Conservation (phyloP, 2,329 filamentous ascomycete species). For the Coniella lustricola region DNA sequence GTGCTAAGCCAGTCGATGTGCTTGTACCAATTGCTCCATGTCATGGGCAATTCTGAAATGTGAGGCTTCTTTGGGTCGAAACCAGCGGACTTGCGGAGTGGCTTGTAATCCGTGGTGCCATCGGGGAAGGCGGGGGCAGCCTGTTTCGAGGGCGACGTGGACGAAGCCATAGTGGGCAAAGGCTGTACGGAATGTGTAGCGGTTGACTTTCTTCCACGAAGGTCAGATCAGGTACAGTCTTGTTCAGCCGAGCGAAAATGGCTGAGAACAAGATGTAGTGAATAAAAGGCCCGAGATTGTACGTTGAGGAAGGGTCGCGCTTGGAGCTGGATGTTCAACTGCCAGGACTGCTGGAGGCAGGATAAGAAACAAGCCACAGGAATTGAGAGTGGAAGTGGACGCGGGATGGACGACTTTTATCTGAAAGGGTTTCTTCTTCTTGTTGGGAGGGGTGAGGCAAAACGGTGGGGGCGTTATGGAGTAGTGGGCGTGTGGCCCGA, state of each 20-base stretch:
- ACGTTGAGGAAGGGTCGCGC: too few relatives aligned
- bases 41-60: constrained; percentile 77
- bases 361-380: neutral
- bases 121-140: constrained; percentile 40
- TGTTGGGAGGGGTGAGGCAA: constrained; percentile 3
- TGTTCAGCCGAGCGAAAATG: neutral
- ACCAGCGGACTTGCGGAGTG: constrained; percentile 32
- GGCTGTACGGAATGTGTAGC: neutral
- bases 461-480: constrained; percentile 1
- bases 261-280: neutral
- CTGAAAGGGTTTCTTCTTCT: constrained; percentile 3
- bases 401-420: neutral
- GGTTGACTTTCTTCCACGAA: constrained; percentile 2
- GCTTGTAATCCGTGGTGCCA: constrained; percentile 50
- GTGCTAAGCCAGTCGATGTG: constrained; percentile 94
- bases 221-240: neutral
- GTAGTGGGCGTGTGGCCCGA: neutral
- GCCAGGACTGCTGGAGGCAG: neutral
- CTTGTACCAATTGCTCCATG: constrained; percentile 77
- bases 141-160: constrained; percentile 30
- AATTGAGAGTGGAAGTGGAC: neutral
- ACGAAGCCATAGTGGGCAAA: constrained; percentile 24
- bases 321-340: neutral
- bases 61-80: constrained; percentile 65
- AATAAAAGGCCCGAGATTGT: neutral